Evolutionary conservation across 345 rosid species (phyloP).

Genomic region (Dipteronia dyeriana): DNA sequence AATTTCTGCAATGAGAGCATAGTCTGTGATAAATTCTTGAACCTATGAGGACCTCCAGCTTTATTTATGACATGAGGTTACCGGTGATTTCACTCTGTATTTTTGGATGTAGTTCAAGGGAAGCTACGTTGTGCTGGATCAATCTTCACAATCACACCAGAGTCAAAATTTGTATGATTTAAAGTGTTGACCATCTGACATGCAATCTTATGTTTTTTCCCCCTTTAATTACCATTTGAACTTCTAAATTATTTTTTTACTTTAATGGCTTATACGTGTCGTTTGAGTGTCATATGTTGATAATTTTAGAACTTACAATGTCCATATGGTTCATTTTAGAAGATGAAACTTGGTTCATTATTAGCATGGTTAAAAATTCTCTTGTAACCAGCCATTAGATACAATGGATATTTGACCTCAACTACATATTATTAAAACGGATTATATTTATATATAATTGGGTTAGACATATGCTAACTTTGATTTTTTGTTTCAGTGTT

Average conservation of each 20-base stretch:
- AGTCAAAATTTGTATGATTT: background rate
- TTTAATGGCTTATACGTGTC: background rate
- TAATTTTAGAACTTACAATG: background rate
- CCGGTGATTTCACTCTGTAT: too few relatives aligned
- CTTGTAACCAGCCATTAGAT: background rate
- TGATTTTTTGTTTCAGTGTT: slow-evolving; percentile 13
- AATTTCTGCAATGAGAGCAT: background rate
- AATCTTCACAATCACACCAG: background rate
- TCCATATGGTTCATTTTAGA: background rate
- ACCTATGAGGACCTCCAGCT: background rate
- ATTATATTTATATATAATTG: background rate
- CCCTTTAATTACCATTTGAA: background rate
- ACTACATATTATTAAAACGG: background rate
- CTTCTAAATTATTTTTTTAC: background rate
- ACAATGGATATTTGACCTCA: background rate
- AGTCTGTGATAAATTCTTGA: background rate
- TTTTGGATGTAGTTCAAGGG: too few relatives aligned
- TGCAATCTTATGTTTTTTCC: background rate
- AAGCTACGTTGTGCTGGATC: too few relatives aligned
- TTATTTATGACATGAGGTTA: background rate
- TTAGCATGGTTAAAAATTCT: background rate
- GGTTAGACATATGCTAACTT: slow-evolving; percentile 1
- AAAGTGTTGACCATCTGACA: background rate
- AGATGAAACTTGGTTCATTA: background rate
- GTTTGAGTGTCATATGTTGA: background rate